phyloP scores from a whole-genome alignment of 768 basidiomycete genomes.

The Rhodotorula babjevae region DNA sequence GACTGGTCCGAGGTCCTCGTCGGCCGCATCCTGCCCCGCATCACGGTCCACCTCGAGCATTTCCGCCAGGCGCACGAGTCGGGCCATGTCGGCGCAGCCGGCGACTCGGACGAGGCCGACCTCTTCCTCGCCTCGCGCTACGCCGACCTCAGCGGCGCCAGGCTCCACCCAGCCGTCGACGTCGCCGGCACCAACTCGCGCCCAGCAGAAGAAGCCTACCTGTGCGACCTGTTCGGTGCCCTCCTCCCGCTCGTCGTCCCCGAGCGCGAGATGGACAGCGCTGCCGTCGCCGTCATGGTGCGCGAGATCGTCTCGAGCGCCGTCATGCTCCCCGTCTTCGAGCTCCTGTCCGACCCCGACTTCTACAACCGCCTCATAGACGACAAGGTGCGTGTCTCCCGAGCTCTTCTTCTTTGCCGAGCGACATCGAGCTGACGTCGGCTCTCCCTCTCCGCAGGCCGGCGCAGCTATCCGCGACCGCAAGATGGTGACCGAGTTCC shows the following conservation, averaged over 20 bases:
- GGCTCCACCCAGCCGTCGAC: slow-evolving; percentile 80
- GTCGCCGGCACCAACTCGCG: slow-evolving; percentile 81
- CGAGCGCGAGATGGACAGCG: slow-evolving; percentile 65
- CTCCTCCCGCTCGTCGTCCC: slow-evolving; percentile 71
- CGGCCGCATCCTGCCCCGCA: slow-evolving; percentile 28
- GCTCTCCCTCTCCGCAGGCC: slow-evolving; percentile 49
- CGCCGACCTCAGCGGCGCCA: slow-evolving; percentile 53
- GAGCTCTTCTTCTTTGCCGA: background rate
- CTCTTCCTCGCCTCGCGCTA: slow-evolving; percentile 77
- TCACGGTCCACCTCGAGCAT: slow-evolving; percentile 24
- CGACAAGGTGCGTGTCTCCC: slow-evolving; percentile 63
- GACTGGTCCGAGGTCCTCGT: slow-evolving; percentile 34
- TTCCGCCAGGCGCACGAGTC: slow-evolving; percentile 30
- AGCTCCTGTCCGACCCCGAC: slow-evolving; percentile 90
- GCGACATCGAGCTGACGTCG: background rate
- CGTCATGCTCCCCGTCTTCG: slow-evolving; percentile 78
- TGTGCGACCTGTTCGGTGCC: slow-evolving; percentile 64
- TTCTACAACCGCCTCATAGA: slow-evolving; percentile 94
- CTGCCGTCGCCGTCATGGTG: slow-evolving; percentile 64
- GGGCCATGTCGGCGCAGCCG: background rate
- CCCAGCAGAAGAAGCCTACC: slow-evolving; percentile 82
- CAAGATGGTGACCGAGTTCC: slow-evolving; percentile 41
- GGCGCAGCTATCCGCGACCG: slow-evolving; percentile 65
- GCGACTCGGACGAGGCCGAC: slow-evolving; percentile 73
- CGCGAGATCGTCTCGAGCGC: slow-evolving; percentile 78